These are phyloP conservation scores for Tetracladium maxilliforme DNA, from an alignment of 2,329 filamentous ascomycete genomes.

Conservation along the genomic window DNA sequence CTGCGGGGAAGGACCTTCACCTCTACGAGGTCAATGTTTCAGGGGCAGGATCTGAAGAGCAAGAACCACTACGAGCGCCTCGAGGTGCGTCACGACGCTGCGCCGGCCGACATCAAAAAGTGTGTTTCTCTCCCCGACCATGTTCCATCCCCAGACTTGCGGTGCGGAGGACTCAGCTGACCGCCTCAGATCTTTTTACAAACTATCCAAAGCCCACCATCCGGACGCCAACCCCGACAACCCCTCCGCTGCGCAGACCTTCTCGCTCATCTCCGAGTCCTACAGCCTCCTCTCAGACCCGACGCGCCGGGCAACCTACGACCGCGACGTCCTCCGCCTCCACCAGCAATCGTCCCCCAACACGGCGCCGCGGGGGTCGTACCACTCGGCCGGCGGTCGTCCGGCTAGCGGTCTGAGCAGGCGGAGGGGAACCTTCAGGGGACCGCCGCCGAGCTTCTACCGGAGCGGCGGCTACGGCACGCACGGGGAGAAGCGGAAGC, in stretches of 20 bases:
- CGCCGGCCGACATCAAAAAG: constrained; percentile 73
- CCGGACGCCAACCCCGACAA: constrained; percentile 79
- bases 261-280: constrained; percentile 72
- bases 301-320: constrained; percentile 66
- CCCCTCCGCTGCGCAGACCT: constrained; percentile 56
- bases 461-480: constrained; percentile 64
- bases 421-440: constrained; percentile 61
- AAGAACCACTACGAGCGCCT: constrained; percentile 73
- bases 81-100: constrained; percentile 54
- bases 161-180: constrained; percentile 1
- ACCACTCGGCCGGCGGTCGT: constrained; percentile 55
- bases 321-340: constrained; percentile 47
- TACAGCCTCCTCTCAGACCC: constrained; percentile 63
- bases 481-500: constrained; percentile 41
- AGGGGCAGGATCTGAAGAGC: constrained; percentile 13
- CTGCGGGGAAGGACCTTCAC: constrained; percentile 11
- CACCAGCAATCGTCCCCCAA: constrained; percentile 15
- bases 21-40: constrained; percentile 13
- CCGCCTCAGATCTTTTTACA: constrained; percentile 59
- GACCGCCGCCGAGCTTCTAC: constrained; percentile 84
- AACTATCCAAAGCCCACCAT: constrained; percentile 81
- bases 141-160: not conserved
- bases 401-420: constrained; percentile 70
- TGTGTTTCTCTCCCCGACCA: constrained; percentile 16
- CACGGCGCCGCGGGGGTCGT: constrained; percentile 26